phyloP scores from a whole-genome alignment of 345 rosid genomes.

The Citrus medica region DNA sequence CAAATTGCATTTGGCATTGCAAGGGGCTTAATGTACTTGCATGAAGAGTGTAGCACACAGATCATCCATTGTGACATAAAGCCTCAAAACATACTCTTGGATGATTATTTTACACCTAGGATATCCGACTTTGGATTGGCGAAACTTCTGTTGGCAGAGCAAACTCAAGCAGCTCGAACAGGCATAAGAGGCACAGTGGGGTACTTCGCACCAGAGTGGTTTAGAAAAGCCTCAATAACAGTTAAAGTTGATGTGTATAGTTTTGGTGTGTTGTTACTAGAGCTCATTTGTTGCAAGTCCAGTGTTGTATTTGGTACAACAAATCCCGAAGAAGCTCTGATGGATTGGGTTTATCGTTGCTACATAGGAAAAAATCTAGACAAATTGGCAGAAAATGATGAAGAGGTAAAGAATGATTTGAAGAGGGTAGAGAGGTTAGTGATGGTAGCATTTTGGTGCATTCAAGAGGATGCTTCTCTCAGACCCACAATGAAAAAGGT shows the following conservation, averaged over 20 bases:
- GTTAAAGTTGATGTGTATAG: constrained; percentile 14
- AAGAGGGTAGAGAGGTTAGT: background rate
- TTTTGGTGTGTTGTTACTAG: constrained; percentile 4
- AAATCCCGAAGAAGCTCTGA: constrained; percentile 1
- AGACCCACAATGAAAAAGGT: constrained; percentile 9
- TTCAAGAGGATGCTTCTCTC: constrained; percentile 11
- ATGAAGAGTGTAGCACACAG: constrained; percentile 10
- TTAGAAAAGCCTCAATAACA: constrained; percentile 3
- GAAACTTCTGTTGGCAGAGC: constrained; percentile 8
- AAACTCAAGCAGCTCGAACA: constrained; percentile 8
- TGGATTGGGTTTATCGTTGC: constrained; percentile 5
- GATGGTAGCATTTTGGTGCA: constrained; percentile 9
- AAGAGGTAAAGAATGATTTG: constrained; percentile 5
- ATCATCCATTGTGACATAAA: constrained; percentile 13
- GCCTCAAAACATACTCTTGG: constrained; percentile 16
- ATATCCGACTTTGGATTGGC: constrained; percentile 9
- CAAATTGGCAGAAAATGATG: constrained; percentile 6
- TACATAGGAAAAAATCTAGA: background rate
- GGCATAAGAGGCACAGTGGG: constrained; percentile 7
- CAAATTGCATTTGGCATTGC: constrained; percentile 3
- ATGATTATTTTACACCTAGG: constrained; percentile 1
- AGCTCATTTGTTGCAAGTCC: constrained; percentile 12
- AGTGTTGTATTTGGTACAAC: background rate
- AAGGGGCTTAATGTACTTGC: constrained; percentile 8
- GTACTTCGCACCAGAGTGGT: constrained; percentile 8